Conservation (phyloP, 2,329 filamentous ascomycete species). For the Zarea fungicola region DNA sequence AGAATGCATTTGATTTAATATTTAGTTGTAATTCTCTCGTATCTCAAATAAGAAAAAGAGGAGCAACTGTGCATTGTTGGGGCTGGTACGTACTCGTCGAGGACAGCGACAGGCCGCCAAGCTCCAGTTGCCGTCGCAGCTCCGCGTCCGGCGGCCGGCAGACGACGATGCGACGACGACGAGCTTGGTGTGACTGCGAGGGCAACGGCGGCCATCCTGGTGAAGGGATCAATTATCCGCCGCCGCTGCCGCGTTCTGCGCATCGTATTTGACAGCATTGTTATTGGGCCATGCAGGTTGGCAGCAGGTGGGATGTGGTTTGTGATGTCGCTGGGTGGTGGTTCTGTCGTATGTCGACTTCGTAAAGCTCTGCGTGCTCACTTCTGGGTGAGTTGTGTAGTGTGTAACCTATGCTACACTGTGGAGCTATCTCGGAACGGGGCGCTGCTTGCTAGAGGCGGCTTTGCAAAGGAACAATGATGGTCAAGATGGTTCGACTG, state of each 20-base stretch:
- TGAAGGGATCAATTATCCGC: conserved; percentile 14
- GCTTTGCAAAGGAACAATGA: too few relatives aligned
- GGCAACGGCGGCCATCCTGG: not conserved
- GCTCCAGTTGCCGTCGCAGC: conserved; percentile 11
- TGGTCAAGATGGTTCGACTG: not conserved
- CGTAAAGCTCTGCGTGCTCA: too few relatives aligned
- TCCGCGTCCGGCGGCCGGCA: conserved; percentile 10
- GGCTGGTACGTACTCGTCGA: conserved; percentile 52
- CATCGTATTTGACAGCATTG: conserved; percentile 33
- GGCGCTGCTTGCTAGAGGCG: not conserved
- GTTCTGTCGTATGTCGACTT: not conserved
- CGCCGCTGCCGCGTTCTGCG: conserved; percentile 29
- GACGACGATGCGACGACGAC: not conserved
- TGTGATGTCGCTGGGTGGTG: conserved; percentile 2
- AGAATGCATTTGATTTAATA: not conserved
- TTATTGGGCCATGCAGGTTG: conserved; percentile 12
- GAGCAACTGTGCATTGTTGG: not conserved
- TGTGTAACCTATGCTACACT: not conserved
- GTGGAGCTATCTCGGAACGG: not conserved
- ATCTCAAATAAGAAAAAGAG: too few relatives aligned
- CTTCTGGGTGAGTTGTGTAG: not conserved
- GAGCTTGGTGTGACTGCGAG: not conserved
- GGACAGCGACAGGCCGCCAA: conserved; percentile 58
- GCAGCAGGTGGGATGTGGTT: not conserved
- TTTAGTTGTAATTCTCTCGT: too few relatives aligned